These are phyloP conservation scores for Acanthamoeba healyi DNA, from an alignment of 208 protist species.

Conservation along the genomic window DNA sequence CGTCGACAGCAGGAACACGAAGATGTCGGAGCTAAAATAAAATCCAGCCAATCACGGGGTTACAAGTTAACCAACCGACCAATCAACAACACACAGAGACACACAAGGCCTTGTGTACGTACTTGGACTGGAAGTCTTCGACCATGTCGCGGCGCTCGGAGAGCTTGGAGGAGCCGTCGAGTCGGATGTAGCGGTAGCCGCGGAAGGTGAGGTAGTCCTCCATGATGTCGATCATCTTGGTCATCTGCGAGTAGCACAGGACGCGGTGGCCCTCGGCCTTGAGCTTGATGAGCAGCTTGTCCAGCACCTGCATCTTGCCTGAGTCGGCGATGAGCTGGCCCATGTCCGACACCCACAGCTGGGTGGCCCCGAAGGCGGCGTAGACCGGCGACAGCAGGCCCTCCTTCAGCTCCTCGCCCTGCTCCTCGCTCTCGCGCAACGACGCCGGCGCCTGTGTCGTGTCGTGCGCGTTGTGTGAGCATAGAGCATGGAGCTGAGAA, in stretches of 20 bases:
- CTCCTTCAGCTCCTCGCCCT: not conserved
- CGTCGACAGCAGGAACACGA: slow-evolving; percentile 87
- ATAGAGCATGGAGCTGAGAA: not conserved
- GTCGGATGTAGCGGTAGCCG: slow-evolving; percentile 95
- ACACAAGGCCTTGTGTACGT: slow-evolving; percentile 77
- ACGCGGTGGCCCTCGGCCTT: slow-evolving; percentile 87
- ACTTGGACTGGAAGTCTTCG: slow-evolving; percentile 95
- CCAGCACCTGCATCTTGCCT: slow-evolving; percentile 88
- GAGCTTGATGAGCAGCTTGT: slow-evolving; percentile 93
- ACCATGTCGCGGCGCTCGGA: slow-evolving; percentile 95
- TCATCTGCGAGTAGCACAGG: slow-evolving; percentile 89
- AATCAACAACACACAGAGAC: slow-evolving; percentile 54
- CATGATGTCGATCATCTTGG: slow-evolving; percentile 84
- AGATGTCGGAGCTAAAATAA: slow-evolving; percentile 81
- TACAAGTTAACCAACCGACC: not conserved
- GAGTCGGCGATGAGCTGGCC: slow-evolving; percentile 76
- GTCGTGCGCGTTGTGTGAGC: not conserved
- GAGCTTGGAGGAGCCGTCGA: slow-evolving; percentile 95
- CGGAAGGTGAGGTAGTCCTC: slow-evolving; percentile 91
- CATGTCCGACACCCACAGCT: slow-evolving; percentile 77
- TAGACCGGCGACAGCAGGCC: slow-evolving; percentile 17
- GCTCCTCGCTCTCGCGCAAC: not conserved
- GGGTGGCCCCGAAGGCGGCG: slow-evolving; percentile 60
- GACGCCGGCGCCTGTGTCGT: not conserved
- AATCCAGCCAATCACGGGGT: slow-evolving; percentile 92